These are phyloP conservation scores for Lentinula novae-zelandiae DNA, from an alignment of 1,284 basidiomycete species.

Conservation along the genomic window DNA sequence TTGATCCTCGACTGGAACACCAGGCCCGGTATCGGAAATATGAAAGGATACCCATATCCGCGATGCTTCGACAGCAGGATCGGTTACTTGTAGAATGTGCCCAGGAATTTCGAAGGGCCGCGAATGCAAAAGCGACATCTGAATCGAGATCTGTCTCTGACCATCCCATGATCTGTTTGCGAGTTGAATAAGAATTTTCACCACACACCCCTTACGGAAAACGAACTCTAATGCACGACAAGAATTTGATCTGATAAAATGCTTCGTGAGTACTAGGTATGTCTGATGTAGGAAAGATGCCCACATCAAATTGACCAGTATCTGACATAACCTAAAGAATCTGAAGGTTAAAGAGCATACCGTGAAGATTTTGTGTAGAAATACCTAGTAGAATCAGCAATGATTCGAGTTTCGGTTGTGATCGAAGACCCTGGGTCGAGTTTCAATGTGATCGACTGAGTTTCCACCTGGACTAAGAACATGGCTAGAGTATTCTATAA, in stretches of 20 bases:
- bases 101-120: background rate
- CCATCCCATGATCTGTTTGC: background rate
- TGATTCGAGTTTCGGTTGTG: slow-evolving; percentile 9
- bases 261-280: background rate
- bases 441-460: slow-evolving; percentile 5
- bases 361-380: background rate
- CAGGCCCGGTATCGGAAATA: slow-evolving; percentile 10
- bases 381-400: slow-evolving; percentile 7
- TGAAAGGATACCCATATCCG: slow-evolving; percentile 5
- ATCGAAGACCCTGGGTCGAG: background rate
- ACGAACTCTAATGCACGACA: background rate
- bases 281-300: background rate
- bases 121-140: background rate
- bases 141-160: background rate
- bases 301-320: slow-evolving; percentile 9
- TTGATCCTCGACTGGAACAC: slow-evolving; percentile 10
- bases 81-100: background rate
- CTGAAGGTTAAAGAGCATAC: background rate
- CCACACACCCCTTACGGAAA: no score
- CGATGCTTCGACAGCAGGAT: background rate
- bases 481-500: slow-evolving; percentile 4
- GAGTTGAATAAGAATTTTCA: background rate
- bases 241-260: background rate
- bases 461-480: slow-evolving; percentile 8
- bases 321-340: background rate